These are phyloP conservation scores for Haplosporangium sp. DNA, from an alignment of 371 early-diverging fungal genomes.

Conservation along the genomic window DNA sequence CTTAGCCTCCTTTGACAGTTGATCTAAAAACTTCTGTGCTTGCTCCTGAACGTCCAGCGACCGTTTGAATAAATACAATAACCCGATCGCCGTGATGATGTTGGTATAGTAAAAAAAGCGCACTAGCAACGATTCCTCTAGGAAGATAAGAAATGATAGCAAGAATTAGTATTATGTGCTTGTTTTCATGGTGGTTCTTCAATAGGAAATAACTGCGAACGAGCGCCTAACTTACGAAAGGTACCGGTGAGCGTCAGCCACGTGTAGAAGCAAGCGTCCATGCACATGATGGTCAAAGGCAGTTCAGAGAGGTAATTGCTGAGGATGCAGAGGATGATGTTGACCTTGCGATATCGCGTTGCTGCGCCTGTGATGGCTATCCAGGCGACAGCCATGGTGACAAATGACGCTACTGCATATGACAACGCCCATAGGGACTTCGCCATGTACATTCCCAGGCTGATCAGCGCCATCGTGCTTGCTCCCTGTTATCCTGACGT, in stretches of 20 bases:
- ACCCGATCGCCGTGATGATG: conserved; percentile 44
- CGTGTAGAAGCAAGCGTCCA: conserved; percentile 40
- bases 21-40: conserved; percentile 39
- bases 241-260: conserved; percentile 50
- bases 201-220: not conserved
- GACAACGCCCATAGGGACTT: conserved; percentile 35
- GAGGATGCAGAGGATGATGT: conserved; percentile 32
- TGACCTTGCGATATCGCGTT: conserved; percentile 29
- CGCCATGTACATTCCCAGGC: conserved; percentile 29
- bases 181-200: not conserved
- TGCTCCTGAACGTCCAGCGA: conserved; percentile 34
- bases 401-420: conserved; percentile 36
- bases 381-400: conserved; percentile 30
- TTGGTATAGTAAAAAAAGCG: conserved; percentile 53
- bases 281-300: conserved; percentile 30
- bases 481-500: too few species aligned
- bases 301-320: conserved; percentile 38
- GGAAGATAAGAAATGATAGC: not conserved
- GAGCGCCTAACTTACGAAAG: conserved; percentile 33
- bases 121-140: conserved; percentile 44
- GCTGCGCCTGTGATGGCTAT: conserved; percentile 42
- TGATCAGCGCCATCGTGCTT: conserved; percentile 18
- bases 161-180: not conserved
- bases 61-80: conserved; percentile 39
- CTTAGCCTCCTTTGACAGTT: conserved; percentile 33